Percentiles rank a stretch among this genome's conserved stretches.
These are phyloP conservation scores for Parachlorella kessleri DNA, from an alignment of 139 green algal genomes.

Conservation along the genomic window DNA sequence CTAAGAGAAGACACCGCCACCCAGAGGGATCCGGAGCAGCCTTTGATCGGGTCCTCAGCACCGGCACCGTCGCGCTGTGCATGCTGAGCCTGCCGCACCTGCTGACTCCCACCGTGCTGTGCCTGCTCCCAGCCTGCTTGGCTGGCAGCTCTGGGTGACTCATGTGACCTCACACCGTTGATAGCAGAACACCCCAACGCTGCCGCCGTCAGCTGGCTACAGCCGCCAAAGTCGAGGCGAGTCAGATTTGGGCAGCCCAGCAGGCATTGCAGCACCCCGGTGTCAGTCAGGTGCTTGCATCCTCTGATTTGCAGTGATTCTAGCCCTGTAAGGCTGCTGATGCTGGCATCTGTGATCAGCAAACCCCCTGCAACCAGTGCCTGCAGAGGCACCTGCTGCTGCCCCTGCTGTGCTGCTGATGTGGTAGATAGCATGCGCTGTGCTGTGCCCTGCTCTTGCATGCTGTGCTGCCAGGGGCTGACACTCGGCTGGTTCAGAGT, in stretches of 20 bases:
- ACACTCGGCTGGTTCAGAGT: too few relatives aligned
- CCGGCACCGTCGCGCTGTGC: not conserved
- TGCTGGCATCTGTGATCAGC: not conserved
- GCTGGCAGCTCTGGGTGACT: not conserved
- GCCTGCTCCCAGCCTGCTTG: not conserved
- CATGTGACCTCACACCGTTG: too few relatives aligned
- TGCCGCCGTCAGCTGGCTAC: slow-evolving; percentile 10
- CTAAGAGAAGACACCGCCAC: not conserved
- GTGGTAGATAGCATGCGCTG: too few relatives aligned
- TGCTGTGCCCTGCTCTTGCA: not conserved
- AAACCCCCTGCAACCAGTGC: not conserved
- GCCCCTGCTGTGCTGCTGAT: not conserved
- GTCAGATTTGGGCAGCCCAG: not conserved
- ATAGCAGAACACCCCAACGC: slow-evolving; percentile 12
- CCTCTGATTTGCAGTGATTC: slow-evolving; percentile 1
- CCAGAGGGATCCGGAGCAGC: too few relatives aligned
- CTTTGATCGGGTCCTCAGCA: too few relatives aligned
- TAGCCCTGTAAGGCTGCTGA: not conserved
- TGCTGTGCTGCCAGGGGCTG: not conserved
- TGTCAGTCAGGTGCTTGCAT: slow-evolving; percentile 13
- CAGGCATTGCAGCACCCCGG: slow-evolving; percentile 17
- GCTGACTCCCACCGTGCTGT: not conserved
- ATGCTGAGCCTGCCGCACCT: not conserved
- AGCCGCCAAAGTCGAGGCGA: slow-evolving; percentile 4
- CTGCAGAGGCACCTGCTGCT: not conserved